phyloP scores from a whole-genome alignment of 2,329 filamentous ascomycete species.

The Diaporthe sp. region DNA sequence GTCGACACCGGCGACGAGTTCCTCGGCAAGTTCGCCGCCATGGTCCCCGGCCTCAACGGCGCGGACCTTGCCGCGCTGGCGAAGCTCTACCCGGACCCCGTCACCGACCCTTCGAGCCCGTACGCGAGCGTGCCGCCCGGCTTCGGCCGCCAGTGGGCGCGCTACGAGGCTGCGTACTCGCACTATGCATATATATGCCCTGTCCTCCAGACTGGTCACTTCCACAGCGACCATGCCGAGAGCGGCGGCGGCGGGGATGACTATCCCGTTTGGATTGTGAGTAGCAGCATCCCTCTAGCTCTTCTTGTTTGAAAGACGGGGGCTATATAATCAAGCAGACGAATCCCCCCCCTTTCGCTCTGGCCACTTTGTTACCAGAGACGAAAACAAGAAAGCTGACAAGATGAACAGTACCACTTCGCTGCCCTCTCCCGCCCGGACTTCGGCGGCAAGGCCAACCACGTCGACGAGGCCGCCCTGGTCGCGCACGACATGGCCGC shows the following conservation, averaged over 20 bases:
- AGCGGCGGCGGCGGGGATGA: background rate
- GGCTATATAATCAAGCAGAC: background rate
- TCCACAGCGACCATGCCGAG: slow-evolving; percentile 41
- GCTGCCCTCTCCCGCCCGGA: slow-evolving; percentile 52
- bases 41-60: slow-evolving; percentile 69
- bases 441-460: slow-evolving; percentile 54
- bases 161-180: slow-evolving; percentile 71
- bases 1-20: slow-evolving; percentile 65
- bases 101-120: slow-evolving; percentile 52
- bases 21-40: slow-evolving; percentile 68
- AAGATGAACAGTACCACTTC: slow-evolving; percentile 64
- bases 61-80: slow-evolving; percentile 67
- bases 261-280: slow-evolving; percentile 21
- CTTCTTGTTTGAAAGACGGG: background rate
- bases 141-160: slow-evolving; percentile 67
- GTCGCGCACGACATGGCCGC: slow-evolving; percentile 57
- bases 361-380: background rate
- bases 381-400: slow-evolving; percentile 50
- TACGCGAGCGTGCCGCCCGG: slow-evolving; percentile 54
- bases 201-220: slow-evolving; percentile 70
- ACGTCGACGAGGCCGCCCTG: slow-evolving; percentile 59
- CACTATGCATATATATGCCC: slow-evolving; percentile 76
- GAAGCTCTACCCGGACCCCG: slow-evolving; percentile 73
- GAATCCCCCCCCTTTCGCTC: slow-evolving; percentile 52
- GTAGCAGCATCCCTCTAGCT: background rate